Evolutionary conservation across 257 asterid species (phyloP).

Genomic region (Nicotiana tabacum): DNA sequence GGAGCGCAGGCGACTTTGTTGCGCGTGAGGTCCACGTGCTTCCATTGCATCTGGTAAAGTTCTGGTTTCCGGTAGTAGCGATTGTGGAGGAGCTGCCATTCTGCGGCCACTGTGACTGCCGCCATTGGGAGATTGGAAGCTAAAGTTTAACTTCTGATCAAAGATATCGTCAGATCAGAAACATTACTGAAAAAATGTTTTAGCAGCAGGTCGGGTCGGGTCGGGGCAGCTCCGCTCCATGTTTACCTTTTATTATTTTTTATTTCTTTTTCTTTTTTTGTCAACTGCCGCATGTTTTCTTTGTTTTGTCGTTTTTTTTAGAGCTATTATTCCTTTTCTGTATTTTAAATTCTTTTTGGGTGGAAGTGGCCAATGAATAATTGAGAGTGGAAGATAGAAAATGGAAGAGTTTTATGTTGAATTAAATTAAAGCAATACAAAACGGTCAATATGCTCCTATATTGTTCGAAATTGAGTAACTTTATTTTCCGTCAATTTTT

Average conservation of each 20-base stretch:
- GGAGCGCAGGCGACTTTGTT: slow-evolving; percentile 93
- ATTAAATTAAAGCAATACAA: too few relatives aligned
- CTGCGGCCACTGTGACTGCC: slow-evolving; percentile 92
- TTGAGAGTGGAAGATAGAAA: background rate
- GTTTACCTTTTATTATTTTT: rapidly evolving
- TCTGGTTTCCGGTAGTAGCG: slow-evolving; percentile 93
- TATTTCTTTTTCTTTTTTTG: background rate
- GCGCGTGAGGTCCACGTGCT: slow-evolving; percentile 85
- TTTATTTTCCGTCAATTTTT: too few relatives aligned
- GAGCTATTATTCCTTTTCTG: background rate
- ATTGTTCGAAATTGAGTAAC: too few relatives aligned
- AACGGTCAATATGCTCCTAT: too few relatives aligned
- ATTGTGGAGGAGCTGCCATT: slow-evolving; percentile 91
- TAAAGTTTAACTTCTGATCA: background rate
- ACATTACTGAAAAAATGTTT: background rate
- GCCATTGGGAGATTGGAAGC: slow-evolving; percentile 40
- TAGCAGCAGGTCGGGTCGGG: background rate
- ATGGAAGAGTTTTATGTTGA: background rate
- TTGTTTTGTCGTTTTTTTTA: background rate
- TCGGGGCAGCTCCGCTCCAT: background rate
- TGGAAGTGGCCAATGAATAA: background rate
- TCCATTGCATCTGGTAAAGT: slow-evolving; percentile 92
- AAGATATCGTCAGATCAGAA: background rate
- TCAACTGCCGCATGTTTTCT: background rate
- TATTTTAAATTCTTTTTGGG: background rate